Evolutionary conservation across 2,329 filamentous ascomycete genomes (phyloP).

Genomic region (Pyrenophora tritici-repentis): DNA sequence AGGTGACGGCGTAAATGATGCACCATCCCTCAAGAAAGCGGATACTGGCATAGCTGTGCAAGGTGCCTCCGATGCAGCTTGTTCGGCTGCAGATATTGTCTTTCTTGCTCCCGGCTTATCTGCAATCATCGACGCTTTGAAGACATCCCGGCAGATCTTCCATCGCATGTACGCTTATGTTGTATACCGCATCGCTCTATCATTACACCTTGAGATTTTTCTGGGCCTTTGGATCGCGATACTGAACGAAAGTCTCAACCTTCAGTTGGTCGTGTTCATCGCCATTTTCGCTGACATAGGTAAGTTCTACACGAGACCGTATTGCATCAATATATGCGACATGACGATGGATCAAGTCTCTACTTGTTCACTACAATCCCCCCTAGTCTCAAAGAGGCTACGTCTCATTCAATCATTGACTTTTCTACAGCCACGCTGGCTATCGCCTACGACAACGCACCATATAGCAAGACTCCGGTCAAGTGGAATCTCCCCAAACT

Average conservation of each 20-base stretch:
- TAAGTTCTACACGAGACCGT: background rate
- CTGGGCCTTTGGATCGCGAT: constrained; percentile 91
- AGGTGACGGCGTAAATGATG: constrained; percentile 94
- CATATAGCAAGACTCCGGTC: constrained; percentile 81
- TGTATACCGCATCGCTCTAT: constrained; percentile 91
- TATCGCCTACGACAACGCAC: constrained; percentile 92
- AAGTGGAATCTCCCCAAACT: constrained; percentile 96
- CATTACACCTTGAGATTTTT: constrained; percentile 89
- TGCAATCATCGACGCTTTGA: constrained; percentile 89
- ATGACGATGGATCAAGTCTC: too few species aligned
- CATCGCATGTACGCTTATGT: constrained; percentile 97
- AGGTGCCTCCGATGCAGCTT: constrained; percentile 87
- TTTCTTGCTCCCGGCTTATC: constrained; percentile 90
- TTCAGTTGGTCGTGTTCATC: constrained; percentile 89
- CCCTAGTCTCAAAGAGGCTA: too few species aligned
- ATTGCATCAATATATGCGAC: too few species aligned
- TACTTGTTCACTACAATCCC: too few species aligned
- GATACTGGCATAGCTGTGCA: constrained; percentile 95
- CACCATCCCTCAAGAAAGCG: constrained; percentile 91
- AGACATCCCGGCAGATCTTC: constrained; percentile 93
- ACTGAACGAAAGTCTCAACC: constrained; percentile 80
- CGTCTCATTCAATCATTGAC: background rate
- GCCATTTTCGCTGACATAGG: constrained; percentile 88
- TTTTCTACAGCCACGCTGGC: constrained; percentile 70
- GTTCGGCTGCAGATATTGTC: constrained; percentile 90